phyloP scores from a whole-genome alignment of 306 rosid species.

The Mucuna pruriens region DNA sequence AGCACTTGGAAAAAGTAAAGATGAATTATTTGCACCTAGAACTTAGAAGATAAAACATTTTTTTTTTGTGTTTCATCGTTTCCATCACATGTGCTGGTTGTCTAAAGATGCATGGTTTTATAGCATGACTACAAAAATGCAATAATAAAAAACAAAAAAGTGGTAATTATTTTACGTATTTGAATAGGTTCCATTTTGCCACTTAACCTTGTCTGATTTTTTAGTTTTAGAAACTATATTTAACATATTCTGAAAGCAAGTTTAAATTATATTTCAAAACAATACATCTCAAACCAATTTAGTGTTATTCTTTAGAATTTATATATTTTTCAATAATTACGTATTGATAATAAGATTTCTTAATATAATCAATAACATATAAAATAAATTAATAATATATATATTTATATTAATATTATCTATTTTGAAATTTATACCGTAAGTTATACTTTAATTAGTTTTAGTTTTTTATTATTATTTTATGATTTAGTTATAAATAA shows the following conservation, averaged over 20 bases:
- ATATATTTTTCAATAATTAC: neutral
- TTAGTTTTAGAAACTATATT: no score
- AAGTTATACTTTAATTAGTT: neutral
- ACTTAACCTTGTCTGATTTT: no score
- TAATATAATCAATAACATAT: neutral
- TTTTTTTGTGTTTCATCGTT: neutral
- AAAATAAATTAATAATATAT: no score
- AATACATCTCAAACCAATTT: neutral
- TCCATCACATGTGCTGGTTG: neutral
- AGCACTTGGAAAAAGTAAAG: conserved; percentile 30
- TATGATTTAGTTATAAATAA: neutral
- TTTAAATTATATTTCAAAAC: neutral
- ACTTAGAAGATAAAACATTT: conserved; percentile 36
- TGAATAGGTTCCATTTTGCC: no score
- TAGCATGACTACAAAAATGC: neutral
- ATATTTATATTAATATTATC: no score
- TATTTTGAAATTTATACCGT: no score
- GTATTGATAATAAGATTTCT: neutral
- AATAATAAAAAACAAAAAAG: neutral
- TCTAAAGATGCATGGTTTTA: conserved; percentile 1
- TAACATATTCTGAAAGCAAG: neutral
- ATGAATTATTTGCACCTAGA: conserved; percentile 43
- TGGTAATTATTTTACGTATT: neutral
- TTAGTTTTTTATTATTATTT: no score
- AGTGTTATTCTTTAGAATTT: neutral